Base-by-base conservation (phyloP, 495 filamentous ascomycete genomes). In the Cladorrhinum samala region DNA sequence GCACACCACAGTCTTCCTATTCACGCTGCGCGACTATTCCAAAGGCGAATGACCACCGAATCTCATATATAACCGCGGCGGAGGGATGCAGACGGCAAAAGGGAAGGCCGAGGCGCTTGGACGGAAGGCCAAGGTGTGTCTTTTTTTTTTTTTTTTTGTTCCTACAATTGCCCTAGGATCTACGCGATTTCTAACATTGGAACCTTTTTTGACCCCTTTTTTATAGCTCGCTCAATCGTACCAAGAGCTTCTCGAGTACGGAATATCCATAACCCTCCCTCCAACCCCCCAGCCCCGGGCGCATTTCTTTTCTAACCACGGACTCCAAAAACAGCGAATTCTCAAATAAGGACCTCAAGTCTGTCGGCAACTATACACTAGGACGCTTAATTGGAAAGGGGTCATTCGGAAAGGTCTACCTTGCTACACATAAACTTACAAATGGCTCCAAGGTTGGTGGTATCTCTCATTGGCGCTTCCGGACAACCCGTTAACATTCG, bases 351-450 rank as follows among this genome's bases (percentile, higher is more conserved):
- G 94, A 97, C 53, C 80, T 98, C 46, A 83, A 85, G 54, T 86
- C 81, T 37, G 93, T 98, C 52, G 93, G 93, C 46, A 98, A 97
- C 70, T 98, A 98, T 71, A 83, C 86, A 27, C 75, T 97, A 16
- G 93, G 92, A 30, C 83, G 84, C 48, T 75, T 98, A 45, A 96
- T 98, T 64, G 93, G 93, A 47, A 97, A 97, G 66, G 93, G 93
- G 33, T 95, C 89, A 44, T 98, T 97, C 72, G 93, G 93, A 59
- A 97, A 96, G 73, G 93, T 97, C 52, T 98, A 97, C 67, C 80
- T 98, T 56, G 93, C 94, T 50, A 84, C 86, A 20, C 93, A 98
- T 71, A 96, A 96, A 68, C 89, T 98, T 69, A 97, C 89, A 58
- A 96, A 96, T 83, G 91, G 90, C 63, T 96, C 91, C 51, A 97